These are phyloP conservation scores for Coprinopsis sp. DNA, from an alignment of 768 basidiomycete genomes.

Conservation along the genomic window DNA sequence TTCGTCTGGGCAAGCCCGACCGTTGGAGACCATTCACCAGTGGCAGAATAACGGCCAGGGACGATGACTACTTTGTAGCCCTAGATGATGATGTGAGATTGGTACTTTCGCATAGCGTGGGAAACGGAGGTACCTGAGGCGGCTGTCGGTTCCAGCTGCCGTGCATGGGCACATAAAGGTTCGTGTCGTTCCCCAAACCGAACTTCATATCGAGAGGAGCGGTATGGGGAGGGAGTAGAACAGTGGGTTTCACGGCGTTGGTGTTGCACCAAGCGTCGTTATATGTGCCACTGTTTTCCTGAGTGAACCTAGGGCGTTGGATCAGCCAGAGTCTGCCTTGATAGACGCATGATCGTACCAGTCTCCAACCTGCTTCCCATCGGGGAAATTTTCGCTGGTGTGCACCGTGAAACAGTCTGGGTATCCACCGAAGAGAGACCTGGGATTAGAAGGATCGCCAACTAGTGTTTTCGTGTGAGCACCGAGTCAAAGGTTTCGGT, in stretches of 20 bases:
- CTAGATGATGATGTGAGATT: background rate
- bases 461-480: no score
- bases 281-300: slow-evolving; percentile 11
- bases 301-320: slow-evolving; percentile 6
- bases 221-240: slow-evolving; percentile 13
- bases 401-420: slow-evolving; percentile 17
- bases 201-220: slow-evolving; percentile 18
- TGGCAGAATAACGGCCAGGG: slow-evolving; percentile 7
- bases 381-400: slow-evolving; percentile 8
- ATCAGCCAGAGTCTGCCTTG: background rate
- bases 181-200: slow-evolving; percentile 10
- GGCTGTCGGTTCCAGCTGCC: slow-evolving; percentile 14
- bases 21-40: slow-evolving; percentile 11
- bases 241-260: slow-evolving; percentile 10
- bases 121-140: slow-evolving; percentile 6
- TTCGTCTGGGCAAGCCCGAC: background rate
- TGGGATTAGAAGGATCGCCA: slow-evolving; percentile 7
- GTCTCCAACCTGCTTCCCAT: slow-evolving; percentile 11
- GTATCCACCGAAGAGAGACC: slow-evolving; percentile 10
- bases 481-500: background rate
- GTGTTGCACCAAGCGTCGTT: slow-evolving; percentile 13
- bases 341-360: slow-evolving; percentile 2
- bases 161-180: slow-evolving; percentile 12
- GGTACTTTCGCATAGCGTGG: background rate
- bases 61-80: slow-evolving; percentile 17